phyloP scores from a whole-genome alignment of 164 flowering plant species.

The Cinnamomum chago region DNA sequence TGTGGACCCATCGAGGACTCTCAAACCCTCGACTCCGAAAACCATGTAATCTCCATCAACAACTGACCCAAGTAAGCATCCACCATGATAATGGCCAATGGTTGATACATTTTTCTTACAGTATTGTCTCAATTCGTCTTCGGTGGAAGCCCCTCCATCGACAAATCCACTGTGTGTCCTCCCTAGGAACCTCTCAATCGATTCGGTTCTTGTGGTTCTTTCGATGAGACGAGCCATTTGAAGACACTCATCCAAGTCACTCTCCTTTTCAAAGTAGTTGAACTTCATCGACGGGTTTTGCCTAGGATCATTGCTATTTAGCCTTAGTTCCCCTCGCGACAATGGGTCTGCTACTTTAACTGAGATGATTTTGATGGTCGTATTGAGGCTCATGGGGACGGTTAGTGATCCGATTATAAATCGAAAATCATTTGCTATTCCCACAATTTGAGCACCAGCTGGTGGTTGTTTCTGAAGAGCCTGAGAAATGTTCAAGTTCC shows the following conservation, averaged over 20 bases:
- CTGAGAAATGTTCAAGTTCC: slow-evolving; percentile 15
- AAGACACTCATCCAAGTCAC: slow-evolving; percentile 29
- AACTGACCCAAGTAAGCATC: slow-evolving; percentile 35
- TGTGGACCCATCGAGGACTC: slow-evolving; percentile 43
- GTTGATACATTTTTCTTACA: slow-evolving; percentile 34
- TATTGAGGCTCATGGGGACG: slow-evolving; percentile 20
- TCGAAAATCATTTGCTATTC: slow-evolving; percentile 28
- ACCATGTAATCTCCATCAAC: slow-evolving; percentile 35
- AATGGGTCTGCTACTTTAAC: slow-evolving; percentile 29
- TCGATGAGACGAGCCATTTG: slow-evolving; percentile 17
- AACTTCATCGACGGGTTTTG: slow-evolving; percentile 34
- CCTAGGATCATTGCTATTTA: slow-evolving; percentile 28
- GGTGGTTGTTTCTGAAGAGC: slow-evolving; percentile 7
- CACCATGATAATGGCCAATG: slow-evolving; percentile 40
- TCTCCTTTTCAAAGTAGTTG: slow-evolving; percentile 27
- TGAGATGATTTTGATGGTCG: slow-evolving; percentile 17
- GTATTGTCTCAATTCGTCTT: slow-evolving; percentile 20
- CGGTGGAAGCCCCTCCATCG: not conserved
- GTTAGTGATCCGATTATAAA: slow-evolving; percentile 20
- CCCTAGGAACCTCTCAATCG: slow-evolving; percentile 23
- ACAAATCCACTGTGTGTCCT: not conserved
- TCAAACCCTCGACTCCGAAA: slow-evolving; percentile 30
- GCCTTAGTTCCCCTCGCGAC: slow-evolving; percentile 27
- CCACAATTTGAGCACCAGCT: slow-evolving; percentile 32
- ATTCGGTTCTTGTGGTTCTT: slow-evolving; percentile 21